A percentile compares a stretch with the other conserved stretches of the same genome.
Evolutionary conservation across 2,329 filamentous ascomycete species (phyloP).

Genomic region (Xylaria sp.): DNA sequence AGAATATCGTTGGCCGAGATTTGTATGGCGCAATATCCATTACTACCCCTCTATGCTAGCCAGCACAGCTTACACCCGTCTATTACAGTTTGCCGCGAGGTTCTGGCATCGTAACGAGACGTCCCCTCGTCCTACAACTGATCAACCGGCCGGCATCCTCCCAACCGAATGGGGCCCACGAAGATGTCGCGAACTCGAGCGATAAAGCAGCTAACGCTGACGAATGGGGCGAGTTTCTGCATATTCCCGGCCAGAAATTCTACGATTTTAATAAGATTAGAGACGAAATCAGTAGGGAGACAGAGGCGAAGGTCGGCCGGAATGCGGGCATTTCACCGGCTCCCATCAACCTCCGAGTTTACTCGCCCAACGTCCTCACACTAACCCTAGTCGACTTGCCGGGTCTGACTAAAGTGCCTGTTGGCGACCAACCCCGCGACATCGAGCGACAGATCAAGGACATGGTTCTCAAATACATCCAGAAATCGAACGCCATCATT

Average conservation of each 20-base stretch:
- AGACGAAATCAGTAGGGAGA: conserved; percentile 96
- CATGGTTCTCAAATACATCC: conserved; percentile 98
- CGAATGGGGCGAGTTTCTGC: conserved; percentile 98
- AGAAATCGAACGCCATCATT: conserved; percentile 97
- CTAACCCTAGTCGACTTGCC: conserved; percentile 96
- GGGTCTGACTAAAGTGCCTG: conserved; percentile 93
- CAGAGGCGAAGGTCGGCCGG: conserved; percentile 91
- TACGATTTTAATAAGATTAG: conserved; percentile 98
- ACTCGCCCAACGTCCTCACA: conserved; percentile 97
- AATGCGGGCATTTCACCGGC: conserved; percentile 96
- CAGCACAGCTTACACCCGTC: conserved; percentile 7
- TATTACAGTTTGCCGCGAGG: conserved; percentile 83
- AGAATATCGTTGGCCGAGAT: conserved; percentile 98
- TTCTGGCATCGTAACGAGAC: conserved; percentile 94
- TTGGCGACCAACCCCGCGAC: conserved; percentile 94
- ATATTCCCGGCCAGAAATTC: conserved; percentile 97
- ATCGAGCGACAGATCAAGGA: conserved; percentile 96
- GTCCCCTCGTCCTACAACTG: conserved; percentile 94
- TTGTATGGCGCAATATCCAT: conserved; percentile 70
- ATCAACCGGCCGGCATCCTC: conserved; percentile 79
- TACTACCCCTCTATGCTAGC: background rate
- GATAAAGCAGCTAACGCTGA: conserved; percentile 91
- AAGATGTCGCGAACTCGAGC: conserved; percentile 67
- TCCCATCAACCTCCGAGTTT: conserved; percentile 97
- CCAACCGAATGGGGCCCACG: conserved; percentile 74